Conservation (phyloP, 495 filamentous ascomycete genomes). For the Talaromyces nanjingensis region DNA sequence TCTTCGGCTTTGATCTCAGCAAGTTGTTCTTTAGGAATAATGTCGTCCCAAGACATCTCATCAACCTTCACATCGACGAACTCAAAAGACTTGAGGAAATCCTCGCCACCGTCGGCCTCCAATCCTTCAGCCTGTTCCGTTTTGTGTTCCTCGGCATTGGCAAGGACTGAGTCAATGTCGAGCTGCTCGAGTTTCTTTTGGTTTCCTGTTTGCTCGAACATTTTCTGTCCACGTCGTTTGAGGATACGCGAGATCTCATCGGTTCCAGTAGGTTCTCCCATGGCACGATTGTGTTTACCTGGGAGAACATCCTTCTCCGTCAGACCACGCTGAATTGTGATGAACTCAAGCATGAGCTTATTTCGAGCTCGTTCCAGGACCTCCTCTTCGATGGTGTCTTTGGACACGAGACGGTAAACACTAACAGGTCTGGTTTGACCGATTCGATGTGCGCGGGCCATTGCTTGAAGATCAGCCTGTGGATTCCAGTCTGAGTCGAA, state of each 20-base stretch:
- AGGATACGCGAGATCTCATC: slow-evolving; percentile 91
- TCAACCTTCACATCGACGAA: slow-evolving; percentile 93
- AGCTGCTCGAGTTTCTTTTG: slow-evolving; percentile 94
- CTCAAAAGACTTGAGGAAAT: slow-evolving; percentile 83
- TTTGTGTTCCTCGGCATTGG: slow-evolving; percentile 90
- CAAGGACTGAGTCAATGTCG: slow-evolving; percentile 96
- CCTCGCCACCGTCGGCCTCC: slow-evolving; percentile 84
- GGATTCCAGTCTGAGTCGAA: slow-evolving; percentile 99
- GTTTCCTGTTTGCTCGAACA: slow-evolving; percentile 95
- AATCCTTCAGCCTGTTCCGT: slow-evolving; percentile 86
- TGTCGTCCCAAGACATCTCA: slow-evolving; percentile 91
- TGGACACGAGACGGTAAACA: slow-evolving; percentile 90
- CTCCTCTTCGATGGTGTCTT: slow-evolving; percentile 97
- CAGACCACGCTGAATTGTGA: slow-evolving; percentile 93
- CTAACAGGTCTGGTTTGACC: slow-evolving; percentile 93
- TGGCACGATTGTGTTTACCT: slow-evolving; percentile 54
- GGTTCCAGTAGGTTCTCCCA: slow-evolving; percentile 71
- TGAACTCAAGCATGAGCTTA: slow-evolving; percentile 96
- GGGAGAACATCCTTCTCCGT: slow-evolving; percentile 81
- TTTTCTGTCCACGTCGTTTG: slow-evolving; percentile 87
- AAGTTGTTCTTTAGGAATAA: slow-evolving; percentile 90
- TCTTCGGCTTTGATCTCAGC: slow-evolving; percentile 84
- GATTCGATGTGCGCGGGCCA: slow-evolving; percentile 96
- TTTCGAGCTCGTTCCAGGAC: slow-evolving; percentile 92
- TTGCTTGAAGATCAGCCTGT: slow-evolving; percentile 95